Evolutionary conservation across 257 asterid genomes (phyloP), one percentile per base, ranked within the genome.

Genomic region (Ajuga chamaepitys): DNA sequence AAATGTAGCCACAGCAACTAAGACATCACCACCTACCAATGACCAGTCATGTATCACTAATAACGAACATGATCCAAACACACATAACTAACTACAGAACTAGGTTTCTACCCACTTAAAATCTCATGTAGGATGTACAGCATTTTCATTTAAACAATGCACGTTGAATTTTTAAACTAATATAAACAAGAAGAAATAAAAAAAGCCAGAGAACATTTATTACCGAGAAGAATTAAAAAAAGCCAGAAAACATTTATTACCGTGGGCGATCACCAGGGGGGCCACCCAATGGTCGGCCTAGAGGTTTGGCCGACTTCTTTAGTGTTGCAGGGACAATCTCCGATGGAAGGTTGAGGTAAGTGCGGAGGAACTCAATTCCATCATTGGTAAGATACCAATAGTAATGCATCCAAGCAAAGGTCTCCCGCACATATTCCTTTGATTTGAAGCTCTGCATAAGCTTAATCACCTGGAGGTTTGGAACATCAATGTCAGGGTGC

Each of bases 371-470:
- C 76, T 92, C 98, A 60, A 92, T 89, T 17, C 97, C 98, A 21
- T 92, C 95, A 37, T 92, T 89, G 37, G 95, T 87, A 16, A 92
- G 88, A 52, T 83, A 92, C 97, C 98, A 92, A 51, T 92, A 92
- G 28, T 85, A 89, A 13, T 92, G 93, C 97, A 87, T 87, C 97
- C 98, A 92, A 1, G 98, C 95, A 47, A 92, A 92, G 20, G 98
- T 92, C 83, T 92, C 98, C 0, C 95, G 85, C 24, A 89, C 94
- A 24, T 79, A 85, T 62, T 87, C 98, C 85, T 87, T 89, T 0
- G 98, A 92, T 35, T 92, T 92, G 80, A 92, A 88, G 83, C 98
- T 88, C 85, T 92, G 98, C 98, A 92, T 88, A 40, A 92, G 87
- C 95, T 92, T 92, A 66, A 92, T 92, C 45, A 92, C 97, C 75